Evolutionary conservation across 768 basidiomycete genomes (phyloP), one percentile per base, ranked within the genome.

Genomic region (Kwoniella shandongensis): DNA sequence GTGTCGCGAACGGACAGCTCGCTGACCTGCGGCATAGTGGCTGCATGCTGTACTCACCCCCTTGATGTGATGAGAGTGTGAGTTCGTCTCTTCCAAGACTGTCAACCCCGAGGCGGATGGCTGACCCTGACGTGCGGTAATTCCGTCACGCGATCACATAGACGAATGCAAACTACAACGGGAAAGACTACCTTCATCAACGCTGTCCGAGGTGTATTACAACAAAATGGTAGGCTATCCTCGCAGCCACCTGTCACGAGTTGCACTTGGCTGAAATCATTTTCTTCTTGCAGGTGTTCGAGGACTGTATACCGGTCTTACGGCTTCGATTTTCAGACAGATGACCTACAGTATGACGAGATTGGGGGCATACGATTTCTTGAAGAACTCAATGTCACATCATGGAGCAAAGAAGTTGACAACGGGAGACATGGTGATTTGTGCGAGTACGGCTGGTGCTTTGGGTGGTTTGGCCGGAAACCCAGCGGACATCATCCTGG

Each of bases 251-350:
- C n/a, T 25, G 27, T 51, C 5, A 15, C 44, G 18, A 25, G 41
- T 18, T 32, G 12, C 36, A 41, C 4, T 7, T 30, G 41, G 18
- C 23, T 35, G 40, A 54, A 13, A 20, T 18, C 17, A 7, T 8
- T 3, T 17, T 2, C 44, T 23, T 39, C n/a, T 35, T 3, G 29
- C 50, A 70, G 75, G 75, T 50, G 54, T 74, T 11, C 55, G 69
- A 44, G 75, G 75, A 0, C 57, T 73, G 39, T 76, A 73, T 55
- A 71, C 70, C 27, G 75, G 75, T 44, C 59, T 74, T 18, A 65
- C 71, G 15, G 75, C 73, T 2, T 69, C 69, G 1, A 64, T 76
- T 23, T 66, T 76, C 26, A 69, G 75, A 47, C 69, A 71, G 47
- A 63, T 69, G 67, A 71, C 69, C 15, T 71, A 74, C 54, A 63